Base-by-base conservation (phyloP, 441 rosid species). In the Bruguiera hainesii region DNA sequence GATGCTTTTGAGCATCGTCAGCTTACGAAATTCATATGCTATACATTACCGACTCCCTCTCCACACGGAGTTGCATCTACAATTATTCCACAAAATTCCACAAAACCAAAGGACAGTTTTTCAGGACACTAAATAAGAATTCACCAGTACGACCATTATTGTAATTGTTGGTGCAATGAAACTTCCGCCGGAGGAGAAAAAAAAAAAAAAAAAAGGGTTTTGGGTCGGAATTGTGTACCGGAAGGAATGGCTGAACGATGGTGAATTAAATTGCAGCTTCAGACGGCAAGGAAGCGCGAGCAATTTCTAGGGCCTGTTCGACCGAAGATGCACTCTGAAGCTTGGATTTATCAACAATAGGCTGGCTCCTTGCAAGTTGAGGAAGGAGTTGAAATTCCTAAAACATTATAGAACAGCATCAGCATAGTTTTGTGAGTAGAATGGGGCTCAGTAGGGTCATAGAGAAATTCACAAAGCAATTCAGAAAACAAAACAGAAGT, bases 351-450 rank as follows among this genome's bases (percentile, higher is more conserved):
- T 94, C 93, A 19, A 91, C 80, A 0, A 65, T 57, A 37, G 97
- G 98, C 71, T 88, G 95, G 76, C 81, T 76, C 82, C 96, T 81
- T 20, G 93, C 93, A 60, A 91, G 87, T 81, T 82, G 76, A 0
- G 96, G 95, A 10, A 93, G 96, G 62, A 93, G 90, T 79, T 93
- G 82, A 70, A 89, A 89, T 84, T 93, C 98, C 97, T 88, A 67
- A 30, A 65, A 51, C 33, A 61, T 61, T n/a, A 26, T 53, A 66
- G 9, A 0, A 42, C 13, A 3, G 19, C 59, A 52, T 29, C 61
- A 3, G 51, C 48, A n/a, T 37, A 60, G 30, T 46, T 53, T 31
- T 28, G 29, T 2, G 23, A 58, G 61, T 20, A 61, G 58, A 56
- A 61, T 30, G 35, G 52, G 13, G 29, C 10, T 6, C n/a, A 28